Base-by-base conservation (phyloP, 495 filamentous ascomycete species). In the Aspergillus baeticus region DNA sequence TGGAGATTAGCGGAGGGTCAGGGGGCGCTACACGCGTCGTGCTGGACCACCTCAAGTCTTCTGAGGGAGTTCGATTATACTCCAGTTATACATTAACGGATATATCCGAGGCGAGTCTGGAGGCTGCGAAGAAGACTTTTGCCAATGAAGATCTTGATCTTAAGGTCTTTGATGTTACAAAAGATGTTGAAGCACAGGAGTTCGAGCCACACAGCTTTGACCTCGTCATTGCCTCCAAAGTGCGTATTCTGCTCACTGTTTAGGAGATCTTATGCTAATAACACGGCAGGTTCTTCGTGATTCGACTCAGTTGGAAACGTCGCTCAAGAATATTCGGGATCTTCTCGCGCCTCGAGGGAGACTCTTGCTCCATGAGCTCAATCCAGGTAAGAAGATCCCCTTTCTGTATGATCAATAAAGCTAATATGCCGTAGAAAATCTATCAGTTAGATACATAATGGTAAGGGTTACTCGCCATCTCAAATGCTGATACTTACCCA, bases 161-260 rank as follows among this genome's bases (percentile, higher is more conserved):
- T 50, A 57, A 62, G 26, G 57, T 58, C 3, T 57, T 84, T 0
- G 72, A 85, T 50, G 78, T 83, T 18, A 67, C 70, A 18, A 60
- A 70, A 29, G 75, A 80, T 53, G 77, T 76, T 2, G 26, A 50
- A 0, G 55, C 65, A 23, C 81, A 86, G 54, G 81, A 77, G 0
- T 79, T 82, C 42, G 65, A 71, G 14, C 52, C 47, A 3, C 65
- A 55, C 5, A 59, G 58, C 0, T 86, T 77, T 58, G 82, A 86
- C 59, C 57, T 86, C 0, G 63, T 84, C 6, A 45, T 84, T 15
- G 81, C 78, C 0, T 59, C 74, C n/a, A 74, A 78, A 41, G 80
- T 82, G 29, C 15, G n/a, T 54, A 26, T 2, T 42, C 20, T 17
- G n/a, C 48, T 22, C 21, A 38, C 6, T 22, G 1, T 66, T 1